These are phyloP conservation scores for Argentina anserina DNA, from an alignment of 306 rosid genomes.

Conservation along the genomic window DNA sequence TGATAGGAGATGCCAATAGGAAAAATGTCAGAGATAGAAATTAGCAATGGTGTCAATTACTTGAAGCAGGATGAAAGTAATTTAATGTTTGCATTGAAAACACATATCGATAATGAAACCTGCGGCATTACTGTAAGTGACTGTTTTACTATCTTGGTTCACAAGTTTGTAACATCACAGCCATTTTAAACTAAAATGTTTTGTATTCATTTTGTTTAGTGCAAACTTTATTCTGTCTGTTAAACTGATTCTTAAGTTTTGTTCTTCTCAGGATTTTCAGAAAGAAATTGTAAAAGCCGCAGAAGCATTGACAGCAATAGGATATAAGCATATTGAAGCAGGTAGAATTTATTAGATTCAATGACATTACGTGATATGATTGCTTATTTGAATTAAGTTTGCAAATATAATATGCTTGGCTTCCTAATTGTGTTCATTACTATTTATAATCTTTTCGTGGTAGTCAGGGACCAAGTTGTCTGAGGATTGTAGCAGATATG, in stretches of 20 bases:
- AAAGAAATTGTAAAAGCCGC: conserved; percentile 87
- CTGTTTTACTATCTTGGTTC: background rate
- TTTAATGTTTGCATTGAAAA: background rate
- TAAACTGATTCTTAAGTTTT: conserved; percentile 3
- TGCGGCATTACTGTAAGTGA: background rate
- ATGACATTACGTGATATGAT: background rate
- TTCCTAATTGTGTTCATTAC: conserved; percentile 14
- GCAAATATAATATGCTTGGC: background rate
- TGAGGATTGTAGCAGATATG: conserved; percentile 95
- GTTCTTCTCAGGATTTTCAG: conserved; percentile 72
- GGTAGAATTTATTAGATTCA: conserved; percentile 43
- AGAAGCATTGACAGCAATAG: conserved; percentile 72
- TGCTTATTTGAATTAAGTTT: background rate
- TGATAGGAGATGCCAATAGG: background rate
- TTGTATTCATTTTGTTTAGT: background rate
- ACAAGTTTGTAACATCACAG: background rate
- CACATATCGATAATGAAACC: background rate
- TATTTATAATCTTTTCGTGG: conserved; percentile 33
- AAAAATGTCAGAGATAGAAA: background rate
- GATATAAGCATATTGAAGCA: conserved; percentile 89
- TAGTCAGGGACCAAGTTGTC: conserved; percentile 93
- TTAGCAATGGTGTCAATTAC: background rate
- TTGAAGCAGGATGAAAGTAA: background rate
- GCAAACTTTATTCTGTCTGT: background rate
- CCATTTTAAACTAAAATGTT: background rate